Percentiles rank a stretch among this genome's conserved stretches.
phyloP scores from a whole-genome alignment of 179 eudicot genomes.

The Amaranthus tricolor region DNA sequence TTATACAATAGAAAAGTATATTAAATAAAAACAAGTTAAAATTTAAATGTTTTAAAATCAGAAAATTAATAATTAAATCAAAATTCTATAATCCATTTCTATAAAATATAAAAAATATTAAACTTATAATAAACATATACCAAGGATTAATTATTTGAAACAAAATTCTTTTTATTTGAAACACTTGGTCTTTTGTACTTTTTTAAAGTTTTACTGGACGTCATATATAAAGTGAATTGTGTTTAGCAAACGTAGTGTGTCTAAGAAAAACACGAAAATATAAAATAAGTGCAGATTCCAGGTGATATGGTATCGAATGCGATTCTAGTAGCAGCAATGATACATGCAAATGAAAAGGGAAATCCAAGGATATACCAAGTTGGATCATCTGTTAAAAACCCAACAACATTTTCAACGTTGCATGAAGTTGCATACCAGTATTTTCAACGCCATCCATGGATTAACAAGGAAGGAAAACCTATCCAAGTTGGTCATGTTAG shows the following conservation, averaged over 20 bases:
- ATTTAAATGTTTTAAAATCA: too few relatives aligned
- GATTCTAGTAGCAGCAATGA: slow-evolving; percentile 62
- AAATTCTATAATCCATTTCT: too few relatives aligned
- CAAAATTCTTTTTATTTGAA: too few relatives aligned
- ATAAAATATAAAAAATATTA: too few relatives aligned
- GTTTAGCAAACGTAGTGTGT: not conserved
- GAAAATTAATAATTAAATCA: too few relatives aligned
- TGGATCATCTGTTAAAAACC: slow-evolving; percentile 70
- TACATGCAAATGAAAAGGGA: slow-evolving; percentile 44
- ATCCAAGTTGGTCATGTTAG: slow-evolving; percentile 58
- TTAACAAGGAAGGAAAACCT: slow-evolving; percentile 67
- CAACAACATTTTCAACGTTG: slow-evolving; percentile 29
- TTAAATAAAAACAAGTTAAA: too few relatives aligned
- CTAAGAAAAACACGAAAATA: not conserved
- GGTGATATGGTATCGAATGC: slow-evolving; percentile 94
- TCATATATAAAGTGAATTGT: not conserved
- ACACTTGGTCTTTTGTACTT: too few relatives aligned
- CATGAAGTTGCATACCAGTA: slow-evolving; percentile 44
- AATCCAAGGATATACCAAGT: slow-evolving; percentile 55
- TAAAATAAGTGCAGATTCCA: slow-evolving; percentile 54
- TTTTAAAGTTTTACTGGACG: not conserved
- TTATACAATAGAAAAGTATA: too few relatives aligned
- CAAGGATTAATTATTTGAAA: too few relatives aligned
- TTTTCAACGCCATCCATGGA: slow-evolving; percentile 70
- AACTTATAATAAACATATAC: too few relatives aligned